phyloP scores from a whole-genome alignment of 1,284 basidiomycete genomes.

The Inonotus hispidus region DNA sequence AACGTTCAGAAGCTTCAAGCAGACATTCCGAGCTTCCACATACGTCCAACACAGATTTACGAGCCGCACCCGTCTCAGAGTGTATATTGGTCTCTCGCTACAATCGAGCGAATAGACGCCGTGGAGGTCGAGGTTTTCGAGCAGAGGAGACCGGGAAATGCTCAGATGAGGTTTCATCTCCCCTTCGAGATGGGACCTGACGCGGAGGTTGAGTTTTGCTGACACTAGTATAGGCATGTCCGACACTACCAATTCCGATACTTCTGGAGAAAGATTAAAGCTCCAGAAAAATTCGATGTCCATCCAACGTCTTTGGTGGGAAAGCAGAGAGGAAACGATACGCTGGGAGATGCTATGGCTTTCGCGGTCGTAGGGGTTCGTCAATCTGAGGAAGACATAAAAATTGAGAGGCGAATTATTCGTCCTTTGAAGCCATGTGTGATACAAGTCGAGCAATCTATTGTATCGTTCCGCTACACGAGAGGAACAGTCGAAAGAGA shows the following conservation, averaged over 20 bases:
- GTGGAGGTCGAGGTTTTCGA: neutral
- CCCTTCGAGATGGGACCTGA: neutral
- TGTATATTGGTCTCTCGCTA: neutral
- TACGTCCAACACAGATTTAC: neutral
- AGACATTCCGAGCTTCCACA: neutral
- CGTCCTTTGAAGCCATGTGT: neutral
- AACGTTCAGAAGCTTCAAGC: neutral
- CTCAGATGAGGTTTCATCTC: neutral
- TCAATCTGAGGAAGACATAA: neutral
- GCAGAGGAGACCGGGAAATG: neutral
- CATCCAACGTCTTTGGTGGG: neutral
- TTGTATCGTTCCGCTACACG: neutral
- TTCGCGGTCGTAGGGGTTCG: neutral
- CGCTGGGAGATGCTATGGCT: neutral
- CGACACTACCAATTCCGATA: neutral
- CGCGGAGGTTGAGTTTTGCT: neutral
- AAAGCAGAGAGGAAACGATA: neutral
- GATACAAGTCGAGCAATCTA: neutral
- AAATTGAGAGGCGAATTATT: neutral
- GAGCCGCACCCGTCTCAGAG: neutral
- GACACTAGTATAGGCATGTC: neutral
- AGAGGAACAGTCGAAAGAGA: neutral
- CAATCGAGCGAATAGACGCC: neutral
- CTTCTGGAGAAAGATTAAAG: neutral
- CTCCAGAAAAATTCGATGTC: neutral